A percentile compares a stretch with the other conserved stretches of the same genome.
Evolutionary conservation across 345 rosid genomes (phyloP).

Genomic region (Corymbia maculata): DNA sequence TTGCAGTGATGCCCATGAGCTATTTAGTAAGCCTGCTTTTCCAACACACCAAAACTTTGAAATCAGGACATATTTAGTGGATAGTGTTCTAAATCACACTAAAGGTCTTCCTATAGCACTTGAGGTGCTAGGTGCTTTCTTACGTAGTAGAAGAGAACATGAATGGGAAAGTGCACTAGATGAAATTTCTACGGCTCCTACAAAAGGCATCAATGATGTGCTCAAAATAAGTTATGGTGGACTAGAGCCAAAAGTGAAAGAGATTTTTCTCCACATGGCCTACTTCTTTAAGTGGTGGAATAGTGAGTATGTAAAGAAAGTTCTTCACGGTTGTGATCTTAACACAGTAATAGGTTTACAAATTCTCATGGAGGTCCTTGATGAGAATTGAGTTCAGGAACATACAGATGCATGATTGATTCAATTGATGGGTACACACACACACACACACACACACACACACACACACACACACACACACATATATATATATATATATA

Average conservation of each 20-base stretch:
- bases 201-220: not conserved
- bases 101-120: not conserved
- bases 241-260: not conserved
- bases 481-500: too few relatives aligned
- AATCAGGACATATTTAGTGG: fast-evolving
- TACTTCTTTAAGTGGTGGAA: fast-evolving
- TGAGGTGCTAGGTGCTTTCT: not conserved
- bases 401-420: not conserved
- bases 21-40: not conserved
- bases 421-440: not conserved
- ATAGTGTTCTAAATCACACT: not conserved
- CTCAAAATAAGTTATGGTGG: not conserved
- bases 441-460: too few relatives aligned
- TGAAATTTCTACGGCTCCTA: fast-evolving
- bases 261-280: not conserved
- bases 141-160: not conserved
- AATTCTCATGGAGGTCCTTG: not conserved
- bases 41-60: fast-evolving
- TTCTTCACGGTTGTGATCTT: fast-evolving
- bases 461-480: too few relatives aligned
- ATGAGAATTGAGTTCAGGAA: fast-evolving
- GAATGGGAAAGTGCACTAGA: not conserved
- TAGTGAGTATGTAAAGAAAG: not conserved
- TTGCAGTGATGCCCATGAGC: fast-evolving
- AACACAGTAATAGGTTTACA: not conserved